Evolutionary conservation across 768 basidiomycete genomes (phyloP).

Genomic region (Mycena belliarum): DNA sequence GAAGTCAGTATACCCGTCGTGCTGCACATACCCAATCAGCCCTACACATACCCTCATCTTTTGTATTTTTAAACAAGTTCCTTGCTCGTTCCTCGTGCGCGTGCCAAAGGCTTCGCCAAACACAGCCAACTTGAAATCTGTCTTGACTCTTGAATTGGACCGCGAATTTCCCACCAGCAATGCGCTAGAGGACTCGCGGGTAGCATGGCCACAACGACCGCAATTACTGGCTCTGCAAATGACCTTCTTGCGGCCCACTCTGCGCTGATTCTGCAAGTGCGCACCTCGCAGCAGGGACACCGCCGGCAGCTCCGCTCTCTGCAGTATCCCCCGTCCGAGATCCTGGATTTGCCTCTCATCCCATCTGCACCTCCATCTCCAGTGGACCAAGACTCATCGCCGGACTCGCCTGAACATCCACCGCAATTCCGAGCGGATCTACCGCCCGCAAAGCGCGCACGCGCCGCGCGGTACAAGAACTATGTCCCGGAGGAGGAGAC

Average conservation of each 20-base stretch:
- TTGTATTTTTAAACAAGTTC: too few relatives aligned
- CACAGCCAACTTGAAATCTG: too few relatives aligned
- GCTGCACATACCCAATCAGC: too few relatives aligned
- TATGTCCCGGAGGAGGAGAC: conserved; percentile 95
- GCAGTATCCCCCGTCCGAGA: conserved; percentile 53
- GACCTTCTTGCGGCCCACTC: conserved; percentile 62
- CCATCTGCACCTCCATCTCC: conserved; percentile 57
- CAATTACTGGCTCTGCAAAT: conserved; percentile 63
- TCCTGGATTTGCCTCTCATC: conserved; percentile 59
- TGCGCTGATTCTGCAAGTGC: conserved; percentile 57
- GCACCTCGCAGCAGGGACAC: conserved; percentile 55
- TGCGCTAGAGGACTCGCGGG: too few relatives aligned
- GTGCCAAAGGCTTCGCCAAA: too few relatives aligned
- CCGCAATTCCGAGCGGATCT: conserved; percentile 37
- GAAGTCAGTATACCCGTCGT: background rate
- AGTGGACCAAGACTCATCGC: conserved; percentile 42
- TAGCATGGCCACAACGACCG: conserved; percentile 36
- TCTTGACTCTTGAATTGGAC: too few relatives aligned
- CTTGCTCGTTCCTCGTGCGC: too few relatives aligned
- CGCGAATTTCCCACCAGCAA: background rate
- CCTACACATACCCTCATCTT: too few relatives aligned
- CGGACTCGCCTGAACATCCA: conserved; percentile 45
- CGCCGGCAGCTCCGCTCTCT: conserved; percentile 58
- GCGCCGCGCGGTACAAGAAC: conserved; percentile 69
- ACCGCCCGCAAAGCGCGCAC: conserved; percentile 73